Evolutionary conservation across 2,329 filamentous ascomycete genomes (phyloP), one percentile per base, ranked within the genome.

Genomic region (Neodidymelliopsis sp.): DNA sequence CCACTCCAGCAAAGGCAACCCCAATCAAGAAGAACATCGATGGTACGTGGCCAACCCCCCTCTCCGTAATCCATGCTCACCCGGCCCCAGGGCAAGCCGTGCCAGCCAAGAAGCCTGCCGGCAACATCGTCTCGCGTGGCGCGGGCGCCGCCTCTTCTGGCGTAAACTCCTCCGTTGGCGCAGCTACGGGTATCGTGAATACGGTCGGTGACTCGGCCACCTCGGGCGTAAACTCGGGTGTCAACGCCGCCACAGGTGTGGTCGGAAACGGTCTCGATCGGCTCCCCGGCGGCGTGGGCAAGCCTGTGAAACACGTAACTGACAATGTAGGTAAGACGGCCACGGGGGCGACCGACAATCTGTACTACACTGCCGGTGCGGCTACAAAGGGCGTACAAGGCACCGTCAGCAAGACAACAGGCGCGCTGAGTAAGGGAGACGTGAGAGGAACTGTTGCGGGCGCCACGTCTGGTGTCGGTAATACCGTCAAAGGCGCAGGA

Each of bases 401-500:
- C 4, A 77, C 75, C 0, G 70, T 76, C 3, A 72, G 69, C 11
- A 76, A 77, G 50, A 78, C 76, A 0, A 76, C 75, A 1, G 63
- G 66, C 3, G 75, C 74, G 5, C 40, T 77, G n/a, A 74, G 74
- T 2, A 70, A 66, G 43, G 75, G 75, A 2, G 75, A 79, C 58
- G 54, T 74, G 12, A 70, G 63, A 37, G 75, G 75, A 0, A 67
- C 67, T 2, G 71, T 69, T 5, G 65, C 62, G 1, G 75, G 75
- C 1, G 66, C 71, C 13, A 71, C 69, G 1, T 67, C 58, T 25
- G 75, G 74, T 3, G 61, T 71, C 2, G 59, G 59, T 35, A 73
- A 72, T 19, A 75, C 73, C 0, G 56, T 75, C 54, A 30, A 62
- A 16, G 54, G 75, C 48, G 48, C 66, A 19, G 59, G 74, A 45